Conservation (phyloP, 768 basidiomycete genomes). For the Termitomyces sp. region DNA sequence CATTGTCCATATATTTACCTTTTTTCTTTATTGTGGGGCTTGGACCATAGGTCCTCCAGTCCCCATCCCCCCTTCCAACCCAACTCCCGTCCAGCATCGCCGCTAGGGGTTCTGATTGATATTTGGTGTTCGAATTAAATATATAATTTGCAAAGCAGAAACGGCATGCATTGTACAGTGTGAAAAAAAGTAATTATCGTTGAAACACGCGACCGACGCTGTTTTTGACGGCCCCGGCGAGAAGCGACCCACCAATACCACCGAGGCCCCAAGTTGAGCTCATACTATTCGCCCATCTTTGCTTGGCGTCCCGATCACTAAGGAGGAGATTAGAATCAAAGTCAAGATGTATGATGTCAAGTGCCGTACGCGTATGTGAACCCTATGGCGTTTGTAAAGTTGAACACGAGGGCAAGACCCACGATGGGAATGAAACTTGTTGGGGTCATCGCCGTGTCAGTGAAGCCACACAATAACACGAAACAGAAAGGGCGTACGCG, state of each 20-base stretch:
- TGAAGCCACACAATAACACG: neutral
- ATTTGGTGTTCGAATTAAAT: slow-evolving; percentile 9
- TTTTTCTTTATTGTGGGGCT: neutral
- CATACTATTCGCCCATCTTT: slow-evolving; percentile 79
- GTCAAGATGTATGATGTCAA: neutral
- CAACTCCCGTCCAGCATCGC: slow-evolving; percentile 3
- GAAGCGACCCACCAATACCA: slow-evolving; percentile 78
- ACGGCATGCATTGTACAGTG: slow-evolving; percentile 1
- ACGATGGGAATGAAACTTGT: slow-evolving; percentile 88
- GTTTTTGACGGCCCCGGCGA: slow-evolving; percentile 78
- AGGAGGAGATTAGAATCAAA: slow-evolving; percentile 10
- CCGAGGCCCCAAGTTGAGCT: slow-evolving; percentile 71
- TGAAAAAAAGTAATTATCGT: slow-evolving; percentile 1
- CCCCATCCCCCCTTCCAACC: neutral
- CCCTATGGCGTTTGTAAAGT: slow-evolving; percentile 90
- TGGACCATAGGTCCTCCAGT: slow-evolving; percentile 8
- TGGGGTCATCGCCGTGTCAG: neutral
- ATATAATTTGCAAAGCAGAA: neutral
- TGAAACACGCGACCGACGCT: slow-evolving; percentile 73
- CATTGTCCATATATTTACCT: neutral
- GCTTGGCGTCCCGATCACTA: slow-evolving; percentile 90
- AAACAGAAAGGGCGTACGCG: slow-evolving; percentile 48
- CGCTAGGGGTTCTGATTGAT: slow-evolving; percentile 5
- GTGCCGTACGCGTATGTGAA: slow-evolving; percentile 86
- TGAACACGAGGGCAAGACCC: slow-evolving; percentile 90